phyloP scores from a whole-genome alignment of 1,284 basidiomycete genomes.

The Schizophyllum amplum region DNA sequence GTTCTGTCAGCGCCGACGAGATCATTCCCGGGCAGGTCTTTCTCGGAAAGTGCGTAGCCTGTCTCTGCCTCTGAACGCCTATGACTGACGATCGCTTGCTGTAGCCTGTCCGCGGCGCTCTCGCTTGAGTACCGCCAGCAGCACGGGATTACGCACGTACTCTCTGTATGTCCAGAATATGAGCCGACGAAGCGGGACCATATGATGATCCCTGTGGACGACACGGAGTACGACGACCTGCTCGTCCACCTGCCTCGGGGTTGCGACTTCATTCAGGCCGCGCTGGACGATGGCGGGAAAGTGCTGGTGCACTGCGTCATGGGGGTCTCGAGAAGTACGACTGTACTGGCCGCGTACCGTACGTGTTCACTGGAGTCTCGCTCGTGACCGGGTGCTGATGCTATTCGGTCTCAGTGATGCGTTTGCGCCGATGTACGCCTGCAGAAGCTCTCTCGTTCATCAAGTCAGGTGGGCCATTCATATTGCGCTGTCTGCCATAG shows the following conservation, averaged over 20 bases:
- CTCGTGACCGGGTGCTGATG: not conserved
- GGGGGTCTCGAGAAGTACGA: conserved; percentile 64
- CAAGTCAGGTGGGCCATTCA: conserved; percentile 33
- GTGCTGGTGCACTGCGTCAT: conserved; percentile 74
- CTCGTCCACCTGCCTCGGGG: conserved; percentile 45
- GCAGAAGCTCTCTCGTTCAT: conserved; percentile 39
- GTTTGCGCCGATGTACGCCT: conserved; percentile 31
- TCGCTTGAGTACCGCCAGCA: conserved; percentile 29
- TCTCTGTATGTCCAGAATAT: conserved; percentile 56
- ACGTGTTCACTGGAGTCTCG: conserved; percentile 4
- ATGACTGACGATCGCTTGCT: conserved; percentile 1
- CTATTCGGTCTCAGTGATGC: conserved; percentile 40
- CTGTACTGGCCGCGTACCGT: conserved; percentile 29
- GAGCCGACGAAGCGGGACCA: conserved; percentile 33
- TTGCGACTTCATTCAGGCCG: conserved; percentile 46
- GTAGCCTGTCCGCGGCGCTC: conserved; percentile 41
- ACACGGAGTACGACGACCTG: conserved; percentile 53
- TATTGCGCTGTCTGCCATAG: conserved; percentile 1
- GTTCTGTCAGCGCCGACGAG: conserved; percentile 1
- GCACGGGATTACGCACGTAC: conserved; percentile 45
- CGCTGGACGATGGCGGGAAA: conserved; percentile 36
- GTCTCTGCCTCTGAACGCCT: not conserved
- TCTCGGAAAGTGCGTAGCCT: conserved; percentile 1
- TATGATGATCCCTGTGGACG: conserved; percentile 42
- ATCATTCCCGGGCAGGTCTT: not conserved